Evolutionary conservation across 306 rosid genomes (phyloP).

Genomic region (Senna siamea): DNA sequence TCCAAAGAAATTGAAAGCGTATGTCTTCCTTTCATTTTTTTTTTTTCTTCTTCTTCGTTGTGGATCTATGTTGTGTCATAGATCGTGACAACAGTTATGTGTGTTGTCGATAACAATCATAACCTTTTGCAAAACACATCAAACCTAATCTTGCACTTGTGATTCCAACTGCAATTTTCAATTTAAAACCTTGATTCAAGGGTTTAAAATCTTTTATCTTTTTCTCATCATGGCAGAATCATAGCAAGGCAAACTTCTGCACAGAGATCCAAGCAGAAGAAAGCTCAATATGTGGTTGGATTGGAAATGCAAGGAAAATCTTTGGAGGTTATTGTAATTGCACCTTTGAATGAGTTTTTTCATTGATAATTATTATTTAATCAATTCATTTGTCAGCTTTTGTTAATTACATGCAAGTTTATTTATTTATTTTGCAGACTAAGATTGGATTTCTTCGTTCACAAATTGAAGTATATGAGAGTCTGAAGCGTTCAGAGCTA

Average conservation of each 20-base stretch:
- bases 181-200: no score
- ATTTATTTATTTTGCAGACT: slow-evolving; percentile 37
- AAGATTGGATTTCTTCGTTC: slow-evolving; percentile 36
- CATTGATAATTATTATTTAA: not conserved
- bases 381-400: no score
- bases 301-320: slow-evolving; percentile 10
- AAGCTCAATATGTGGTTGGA: not conserved
- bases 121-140: no score
- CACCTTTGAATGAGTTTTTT: not conserved
- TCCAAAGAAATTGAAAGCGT: no score
- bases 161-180: no score
- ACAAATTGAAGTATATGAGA: slow-evolving; percentile 34
- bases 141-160: no score
- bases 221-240: slow-evolving; percentile 1
- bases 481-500: slow-evolving; percentile 16
- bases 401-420: not conserved
- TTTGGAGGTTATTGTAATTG: slow-evolving; percentile 6
- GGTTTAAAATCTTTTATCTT: no score
- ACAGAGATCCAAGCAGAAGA: slow-evolving; percentile 3
- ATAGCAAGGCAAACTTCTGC: slow-evolving; percentile 8
- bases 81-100: no score
- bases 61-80: no score
- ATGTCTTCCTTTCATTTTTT: no score
- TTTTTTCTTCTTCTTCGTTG: no score
- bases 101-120: no score